Conservation (phyloP, 805 yeast genomes). For the Pichia californica region DNA sequence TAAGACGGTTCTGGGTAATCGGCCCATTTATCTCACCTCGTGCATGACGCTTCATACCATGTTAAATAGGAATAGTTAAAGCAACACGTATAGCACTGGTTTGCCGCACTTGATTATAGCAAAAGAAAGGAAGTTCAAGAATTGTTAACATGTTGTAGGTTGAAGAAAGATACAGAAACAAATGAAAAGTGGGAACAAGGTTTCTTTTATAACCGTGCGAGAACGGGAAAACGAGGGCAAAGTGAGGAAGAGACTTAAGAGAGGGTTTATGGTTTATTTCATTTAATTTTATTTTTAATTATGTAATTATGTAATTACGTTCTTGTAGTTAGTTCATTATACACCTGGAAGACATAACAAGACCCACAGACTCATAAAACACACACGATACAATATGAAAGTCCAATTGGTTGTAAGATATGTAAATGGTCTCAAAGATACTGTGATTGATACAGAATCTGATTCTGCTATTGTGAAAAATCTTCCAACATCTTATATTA, state of each 20-base stretch:
- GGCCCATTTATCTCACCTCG: slow-evolving; percentile 51
- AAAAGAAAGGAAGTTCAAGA: slow-evolving; percentile 17
- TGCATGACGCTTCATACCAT: slow-evolving; percentile 54
- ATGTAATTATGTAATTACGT: no score
- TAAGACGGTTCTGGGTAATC: slow-evolving; percentile 51
- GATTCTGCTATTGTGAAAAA: slow-evolving; percentile 15
- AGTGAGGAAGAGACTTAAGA: no score
- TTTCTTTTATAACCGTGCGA: neutral
- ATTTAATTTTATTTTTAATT: no score
- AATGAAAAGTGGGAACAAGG: neutral
- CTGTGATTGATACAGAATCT: slow-evolving; percentile 29
- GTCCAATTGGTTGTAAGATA: slow-evolving; percentile 34
- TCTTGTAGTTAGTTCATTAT: no score
- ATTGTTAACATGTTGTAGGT: no score
- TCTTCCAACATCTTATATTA: slow-evolving; percentile 35
- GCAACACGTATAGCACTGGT: slow-evolving; percentile 74
- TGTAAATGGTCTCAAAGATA: slow-evolving; percentile 39
- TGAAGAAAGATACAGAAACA: no score
- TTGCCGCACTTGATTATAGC: slow-evolving; percentile 55
- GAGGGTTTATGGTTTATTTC: no score
- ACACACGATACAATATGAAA: neutral
- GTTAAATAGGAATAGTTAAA: slow-evolving; percentile 34
- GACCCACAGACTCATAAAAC: no score
- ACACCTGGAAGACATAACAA: slow-evolving; percentile 13
- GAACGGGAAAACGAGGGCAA: no score